A percentile compares a stretch with the other conserved stretches of the same genome.
These are phyloP conservation scores for Pichia rugopelliculosa DNA, from an alignment of 805 yeast species.

Conservation along the genomic window DNA sequence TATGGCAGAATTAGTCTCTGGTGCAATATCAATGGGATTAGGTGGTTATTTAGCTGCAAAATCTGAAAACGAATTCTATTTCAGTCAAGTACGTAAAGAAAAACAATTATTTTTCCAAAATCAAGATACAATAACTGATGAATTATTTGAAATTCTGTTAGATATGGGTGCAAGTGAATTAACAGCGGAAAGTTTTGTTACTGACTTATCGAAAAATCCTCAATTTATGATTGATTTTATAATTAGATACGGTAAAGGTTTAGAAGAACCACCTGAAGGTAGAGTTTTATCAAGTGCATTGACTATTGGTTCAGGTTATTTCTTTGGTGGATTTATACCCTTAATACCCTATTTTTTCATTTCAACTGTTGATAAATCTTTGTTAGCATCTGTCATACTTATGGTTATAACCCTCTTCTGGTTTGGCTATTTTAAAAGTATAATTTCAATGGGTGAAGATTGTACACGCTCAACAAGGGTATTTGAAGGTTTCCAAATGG, in stretches of 20 bases:
- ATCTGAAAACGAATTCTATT: slow-evolving; percentile 72
- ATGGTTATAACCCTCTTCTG: slow-evolving; percentile 81
- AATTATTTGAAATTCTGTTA: slow-evolving; percentile 70
- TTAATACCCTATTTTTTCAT: slow-evolving; percentile 86
- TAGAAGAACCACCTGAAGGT: slow-evolving; percentile 91
- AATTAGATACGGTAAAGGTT: slow-evolving; percentile 82
- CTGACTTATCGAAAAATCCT: slow-evolving; percentile 73
- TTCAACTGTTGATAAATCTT: slow-evolving; percentile 65
- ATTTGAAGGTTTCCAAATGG: slow-evolving; percentile 84
- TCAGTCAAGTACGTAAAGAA: slow-evolving; percentile 63
- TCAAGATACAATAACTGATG: slow-evolving; percentile 61
- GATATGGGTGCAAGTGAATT: slow-evolving; percentile 68
- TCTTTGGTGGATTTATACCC: slow-evolving; percentile 90
- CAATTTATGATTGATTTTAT: slow-evolving; percentile 77
- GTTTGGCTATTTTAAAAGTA: slow-evolving; percentile 82
- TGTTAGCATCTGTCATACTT: slow-evolving; percentile 63
- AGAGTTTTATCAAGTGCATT: slow-evolving; percentile 82
- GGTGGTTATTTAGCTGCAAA: slow-evolving; percentile 96
- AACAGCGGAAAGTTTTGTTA: slow-evolving; percentile 65
- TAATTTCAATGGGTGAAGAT: slow-evolving; percentile 76
- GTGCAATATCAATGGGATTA: slow-evolving; percentile 95
- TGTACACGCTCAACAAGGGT: slow-evolving; percentile 54
- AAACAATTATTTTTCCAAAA: slow-evolving; percentile 59
- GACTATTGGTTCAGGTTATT: slow-evolving; percentile 84
- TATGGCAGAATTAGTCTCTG: slow-evolving; percentile 92